Base-by-base conservation (phyloP, 116 monocot genomes). In the Posidonia oceanica region DNA sequence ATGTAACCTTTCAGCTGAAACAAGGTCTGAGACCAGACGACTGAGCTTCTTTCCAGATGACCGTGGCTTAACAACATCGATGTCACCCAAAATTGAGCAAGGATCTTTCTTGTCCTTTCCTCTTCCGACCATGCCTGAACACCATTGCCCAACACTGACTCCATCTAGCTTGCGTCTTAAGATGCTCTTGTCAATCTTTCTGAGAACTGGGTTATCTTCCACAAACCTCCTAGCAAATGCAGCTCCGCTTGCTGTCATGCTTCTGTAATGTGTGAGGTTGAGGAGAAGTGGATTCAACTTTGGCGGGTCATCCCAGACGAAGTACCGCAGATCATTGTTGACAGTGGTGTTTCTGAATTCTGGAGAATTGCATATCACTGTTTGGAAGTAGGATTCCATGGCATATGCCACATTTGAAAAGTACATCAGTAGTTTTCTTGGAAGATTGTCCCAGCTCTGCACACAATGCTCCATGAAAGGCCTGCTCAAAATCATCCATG, bases 341-440 rank as follows among this genome's bases (percentile, higher is more conserved):
- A 94, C 74, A 2, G 90, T 87, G 10, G 87, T 87, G 85, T 90
- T 94, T 14, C 51, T 55, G 64, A 94, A 94, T 21, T 83, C 78
- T 0, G 85, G 83, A 5, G 83, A 70, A 63, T 90, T 94, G 85
- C 90, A 90, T 5, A 90, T 79, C 7, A 87, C 81, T 0, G 94
- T 90, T 53, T 94, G 94, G 80, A 94, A 94, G 76, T 94, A 94
- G 44, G 90, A 72, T 72, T 94, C 94, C 54, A 75, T 78, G 0
- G 94, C 64, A 67, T 85, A 94, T 5, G 85, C 76, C 13, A 83
- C 81, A 64, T 94, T 94, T 4, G 87, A 38, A 63, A 85, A 85
- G 75, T 94, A 94, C 94, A 94, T 90, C 16, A 94, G 83, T 21
- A 94, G 76, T 36, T 85, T 90, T 51, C 94, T 79, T 3, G 94